Base-by-base conservation (phyloP, 2,329 filamentous ascomycete genomes). In the Fusarium miscanthi region DNA sequence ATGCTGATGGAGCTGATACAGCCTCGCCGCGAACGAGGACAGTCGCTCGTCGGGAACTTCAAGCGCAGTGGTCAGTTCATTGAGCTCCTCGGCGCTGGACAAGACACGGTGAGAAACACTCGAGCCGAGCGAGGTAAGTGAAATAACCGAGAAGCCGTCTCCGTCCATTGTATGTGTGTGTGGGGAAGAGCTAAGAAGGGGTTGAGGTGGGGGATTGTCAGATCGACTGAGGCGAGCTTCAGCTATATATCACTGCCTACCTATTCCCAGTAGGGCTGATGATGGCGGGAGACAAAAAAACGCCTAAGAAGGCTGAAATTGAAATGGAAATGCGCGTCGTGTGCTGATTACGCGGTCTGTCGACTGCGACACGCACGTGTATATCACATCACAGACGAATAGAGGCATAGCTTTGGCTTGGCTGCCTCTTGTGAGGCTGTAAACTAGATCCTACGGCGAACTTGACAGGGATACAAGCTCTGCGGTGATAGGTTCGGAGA, bases 101-200 rank as follows among this genome's bases (percentile, higher is more conserved):
- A 80, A 51, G 11, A 77, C 63, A 13, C 78, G 76, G n/a, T 80
- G 76, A 8, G 79, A 74, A 48, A 82, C 78, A 42, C 74, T 73
- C 17, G 77, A 73, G 54, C 78, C 79, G 14, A 78, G 73, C 0
- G 80, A 78, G 6, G 79, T 79, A 14, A 82, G 63, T n/a, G 80
- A 79, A 8, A 78, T 72, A 45, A 79, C 75, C 16, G 81, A 81
- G 74, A 81, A 82, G 54, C 79, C 76, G 65, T 80, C 77, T 51
- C 78, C 73, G 59, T 81, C 77, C 81, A 81, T 82, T 14, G 23
- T 71, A 46, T 33, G 31, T 33, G 31, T 30, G 10, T 53, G 45
- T 58, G 43, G 38, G 52, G 59, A 25, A 56, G 38, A 19, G 56
- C 49, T 14, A 13, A 19, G 46, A 56, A 48, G 45, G 57, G 17